A percentile compares a stretch with the other conserved stretches of the same genome.
These are phyloP conservation scores for Dacryopinax primogenitus DNA, from an alignment of 768 basidiomycete genomes.

Conservation along the genomic window DNA sequence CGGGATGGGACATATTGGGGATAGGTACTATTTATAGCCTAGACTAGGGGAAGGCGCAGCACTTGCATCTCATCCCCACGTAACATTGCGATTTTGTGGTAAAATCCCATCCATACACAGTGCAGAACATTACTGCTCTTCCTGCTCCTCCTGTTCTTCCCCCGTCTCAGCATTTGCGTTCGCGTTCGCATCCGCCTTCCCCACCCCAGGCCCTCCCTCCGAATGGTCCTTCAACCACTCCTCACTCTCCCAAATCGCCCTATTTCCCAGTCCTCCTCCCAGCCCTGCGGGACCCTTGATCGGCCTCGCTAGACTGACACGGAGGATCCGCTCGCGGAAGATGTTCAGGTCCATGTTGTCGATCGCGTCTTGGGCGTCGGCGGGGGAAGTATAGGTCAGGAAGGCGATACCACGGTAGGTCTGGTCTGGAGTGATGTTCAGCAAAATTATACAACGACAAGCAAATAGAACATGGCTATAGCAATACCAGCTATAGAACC, in stretches of 20 bases:
- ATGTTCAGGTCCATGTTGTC: constrained; percentile 99
- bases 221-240: constrained; percentile 80
- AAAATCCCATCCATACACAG: background rate
- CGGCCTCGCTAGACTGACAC: constrained; percentile 75
- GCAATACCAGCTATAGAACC: background rate
- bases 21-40: constrained; percentile 10
- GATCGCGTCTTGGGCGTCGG: constrained; percentile 89
- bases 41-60: background rate
- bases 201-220: background rate
- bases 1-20: constrained; percentile 12
- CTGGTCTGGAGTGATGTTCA: constrained; percentile 13
- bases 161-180: background rate
- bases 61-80: background rate
- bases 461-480: background rate
- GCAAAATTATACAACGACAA: background rate
- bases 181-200: background rate
- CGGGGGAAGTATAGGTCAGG: constrained; percentile 65
- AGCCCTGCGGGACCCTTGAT: constrained; percentile 54
- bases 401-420: constrained; percentile 76
- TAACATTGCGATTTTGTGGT: background rate
- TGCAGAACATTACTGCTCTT: background rate
- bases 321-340: constrained; percentile 57
- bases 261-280: constrained; percentile 62
- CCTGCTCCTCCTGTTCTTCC: background rate
- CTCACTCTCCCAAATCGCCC: constrained; percentile 89